phyloP scores from a whole-genome alignment of 106 monocot genomes.

The Dendrobium huoshanense region DNA sequence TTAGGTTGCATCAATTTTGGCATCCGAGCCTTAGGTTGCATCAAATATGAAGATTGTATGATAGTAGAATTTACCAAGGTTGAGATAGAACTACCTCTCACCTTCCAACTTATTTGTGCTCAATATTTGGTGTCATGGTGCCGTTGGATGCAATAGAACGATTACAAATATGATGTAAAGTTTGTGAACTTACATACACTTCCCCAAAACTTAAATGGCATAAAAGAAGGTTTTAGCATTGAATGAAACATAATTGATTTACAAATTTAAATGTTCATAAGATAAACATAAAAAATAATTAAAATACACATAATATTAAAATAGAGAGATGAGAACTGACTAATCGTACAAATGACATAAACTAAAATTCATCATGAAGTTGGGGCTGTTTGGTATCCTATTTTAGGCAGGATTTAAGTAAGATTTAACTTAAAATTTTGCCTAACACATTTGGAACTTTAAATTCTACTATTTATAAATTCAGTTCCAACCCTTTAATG shows the following conservation, averaged over 20 bases:
- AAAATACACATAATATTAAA: neutral
- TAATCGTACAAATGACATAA: neutral
- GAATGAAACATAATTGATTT: neutral
- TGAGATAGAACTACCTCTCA: neutral
- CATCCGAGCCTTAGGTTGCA: too few relatives aligned
- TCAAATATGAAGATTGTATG: neutral
- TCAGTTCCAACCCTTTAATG: neutral
- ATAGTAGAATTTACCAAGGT: neutral
- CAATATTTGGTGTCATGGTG: neutral
- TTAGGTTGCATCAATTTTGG: too few relatives aligned
- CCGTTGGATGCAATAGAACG: neutral
- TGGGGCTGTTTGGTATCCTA: neutral
- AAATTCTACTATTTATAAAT: neutral
- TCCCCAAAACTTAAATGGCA: neutral
- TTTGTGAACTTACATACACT: neutral
- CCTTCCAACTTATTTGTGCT: neutral
- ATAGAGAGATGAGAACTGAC: neutral
- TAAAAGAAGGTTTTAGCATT: neutral
- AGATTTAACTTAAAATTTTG: neutral
- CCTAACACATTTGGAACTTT: neutral
- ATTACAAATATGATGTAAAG: neutral
- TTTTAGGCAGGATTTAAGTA: neutral
- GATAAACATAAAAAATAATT: neutral
- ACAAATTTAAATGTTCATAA: neutral
- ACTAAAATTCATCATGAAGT: neutral